These are phyloP conservation scores for Microcyclospora pomicola DNA, from an alignment of 2,329 filamentous ascomycete genomes.

Conservation along the genomic window DNA sequence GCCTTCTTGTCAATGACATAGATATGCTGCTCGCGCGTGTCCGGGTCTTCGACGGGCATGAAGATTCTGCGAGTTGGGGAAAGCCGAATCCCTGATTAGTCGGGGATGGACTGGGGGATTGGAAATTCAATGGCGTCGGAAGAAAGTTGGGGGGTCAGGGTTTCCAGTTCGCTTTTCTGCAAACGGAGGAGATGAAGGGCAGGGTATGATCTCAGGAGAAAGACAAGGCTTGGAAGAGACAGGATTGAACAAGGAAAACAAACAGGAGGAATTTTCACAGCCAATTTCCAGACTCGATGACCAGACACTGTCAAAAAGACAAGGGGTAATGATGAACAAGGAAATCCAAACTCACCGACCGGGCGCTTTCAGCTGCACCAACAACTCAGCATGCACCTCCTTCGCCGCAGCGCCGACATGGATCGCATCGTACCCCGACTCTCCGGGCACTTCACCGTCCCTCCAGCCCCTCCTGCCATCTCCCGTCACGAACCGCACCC, in stretches of 20 bases:
- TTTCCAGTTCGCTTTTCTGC: no score
- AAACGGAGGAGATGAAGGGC: no score
- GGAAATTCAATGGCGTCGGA: no score
- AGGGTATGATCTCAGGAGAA: no score
- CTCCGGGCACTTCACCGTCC: slow-evolving; percentile 3
- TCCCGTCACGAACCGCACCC: slow-evolving; percentile 56
- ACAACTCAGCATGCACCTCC: slow-evolving; percentile 54
- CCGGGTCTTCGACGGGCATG: slow-evolving; percentile 54
- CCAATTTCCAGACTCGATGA: no score
- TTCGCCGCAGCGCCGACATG: slow-evolving; percentile 83
- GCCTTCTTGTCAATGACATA: slow-evolving; percentile 62
- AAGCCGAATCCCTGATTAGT: background rate
- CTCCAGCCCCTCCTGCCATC: slow-evolving; percentile 43
- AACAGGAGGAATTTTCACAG: no score
- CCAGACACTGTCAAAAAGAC: no score
- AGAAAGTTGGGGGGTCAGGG: no score
- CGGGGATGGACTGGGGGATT: no score
- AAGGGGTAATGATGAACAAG: background rate
- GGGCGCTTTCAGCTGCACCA: slow-evolving; percentile 65
- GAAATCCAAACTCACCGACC: slow-evolving; percentile 39
- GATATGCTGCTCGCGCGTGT: slow-evolving; percentile 46
- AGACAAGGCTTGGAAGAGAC: no score
- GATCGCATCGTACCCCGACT: slow-evolving; percentile 68
- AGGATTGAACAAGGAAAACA: no score
- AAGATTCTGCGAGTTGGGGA: slow-evolving; percentile 44